phyloP scores from a whole-genome alignment of 169 alveolate species.

The Eimeria praecox region DNA sequence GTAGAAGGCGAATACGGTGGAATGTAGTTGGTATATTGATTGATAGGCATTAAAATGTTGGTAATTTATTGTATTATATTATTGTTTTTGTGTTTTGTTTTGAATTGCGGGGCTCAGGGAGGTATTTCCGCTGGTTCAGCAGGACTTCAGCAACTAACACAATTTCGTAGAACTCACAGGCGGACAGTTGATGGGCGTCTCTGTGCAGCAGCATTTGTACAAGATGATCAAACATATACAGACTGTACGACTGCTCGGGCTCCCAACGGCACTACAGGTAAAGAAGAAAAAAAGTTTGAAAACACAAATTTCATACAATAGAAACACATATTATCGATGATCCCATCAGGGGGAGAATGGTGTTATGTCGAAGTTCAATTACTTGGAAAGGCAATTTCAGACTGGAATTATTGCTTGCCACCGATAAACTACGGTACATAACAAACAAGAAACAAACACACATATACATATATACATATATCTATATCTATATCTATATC shows the following conservation, averaged over 20 bases:
- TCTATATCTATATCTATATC: background rate
- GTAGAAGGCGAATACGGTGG: too few relatives aligned
- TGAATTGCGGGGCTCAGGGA: background rate
- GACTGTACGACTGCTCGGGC: slow-evolving; percentile 95
- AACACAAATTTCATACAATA: too few relatives aligned
- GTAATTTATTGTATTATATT: background rate
- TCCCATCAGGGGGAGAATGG: slow-evolving; percentile 92
- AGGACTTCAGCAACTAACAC: slow-evolving; percentile 89
- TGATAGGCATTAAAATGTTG: too few relatives aligned
- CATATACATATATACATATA: background rate
- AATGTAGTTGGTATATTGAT: too few relatives aligned
- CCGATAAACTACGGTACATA: slow-evolving; percentile 76
- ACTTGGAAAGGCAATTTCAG: slow-evolving; percentile 93
- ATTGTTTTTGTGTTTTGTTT: background rate
- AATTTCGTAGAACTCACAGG: slow-evolving; percentile 92
- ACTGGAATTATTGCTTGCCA: slow-evolving; percentile 88
- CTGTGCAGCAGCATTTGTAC: slow-evolving; percentile 96
- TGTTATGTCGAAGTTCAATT: slow-evolving; percentile 96
- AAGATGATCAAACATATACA: slow-evolving; percentile 94
- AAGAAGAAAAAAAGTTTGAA: background rate
- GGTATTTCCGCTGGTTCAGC: too few relatives aligned
- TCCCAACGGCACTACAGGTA: slow-evolving; percentile 93
- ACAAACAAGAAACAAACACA: background rate
- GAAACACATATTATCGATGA: background rate
- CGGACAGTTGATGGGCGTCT: slow-evolving; percentile 94